Percentiles rank a stretch among this genome's conserved stretches.
phyloP scores from a whole-genome alignment of 202 grass and related monocot species.

The Carex sylvatica region DNA sequence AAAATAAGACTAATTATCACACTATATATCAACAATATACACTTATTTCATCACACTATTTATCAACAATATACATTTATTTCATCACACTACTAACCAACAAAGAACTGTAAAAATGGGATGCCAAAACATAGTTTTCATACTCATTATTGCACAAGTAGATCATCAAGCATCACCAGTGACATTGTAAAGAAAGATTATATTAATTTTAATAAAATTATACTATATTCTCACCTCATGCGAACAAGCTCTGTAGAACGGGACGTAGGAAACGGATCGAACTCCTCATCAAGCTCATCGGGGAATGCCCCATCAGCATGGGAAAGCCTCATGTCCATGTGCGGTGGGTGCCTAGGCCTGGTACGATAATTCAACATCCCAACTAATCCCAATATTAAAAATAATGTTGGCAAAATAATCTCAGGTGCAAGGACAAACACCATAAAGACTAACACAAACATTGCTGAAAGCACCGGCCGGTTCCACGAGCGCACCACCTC shows the following conservation, averaged over 20 bases:
- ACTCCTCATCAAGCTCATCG: constrained; percentile 86
- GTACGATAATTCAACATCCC: constrained; percentile 59
- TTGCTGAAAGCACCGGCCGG: constrained; percentile 52
- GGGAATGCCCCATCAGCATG: constrained; percentile 58
- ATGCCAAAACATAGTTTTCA: not conserved
- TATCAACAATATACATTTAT: not conserved
- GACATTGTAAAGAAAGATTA: not conserved
- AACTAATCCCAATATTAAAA: constrained; percentile 49
- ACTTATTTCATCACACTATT: not conserved
- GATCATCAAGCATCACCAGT: not conserved
- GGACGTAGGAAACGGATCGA: constrained; percentile 67
- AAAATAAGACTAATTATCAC: too few relatives aligned
- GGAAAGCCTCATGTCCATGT: constrained; percentile 87
- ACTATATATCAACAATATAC: not conserved
- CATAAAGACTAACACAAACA: constrained; percentile 46
- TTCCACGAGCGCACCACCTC: constrained; percentile 66
- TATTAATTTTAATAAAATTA: not conserved
- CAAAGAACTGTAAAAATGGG: not conserved
- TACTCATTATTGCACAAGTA: not conserved
- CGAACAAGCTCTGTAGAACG: constrained; percentile 39
- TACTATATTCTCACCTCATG: constrained; percentile 22
- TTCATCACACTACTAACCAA: not conserved
- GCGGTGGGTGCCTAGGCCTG: constrained; percentile 61
- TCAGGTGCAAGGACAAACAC: constrained; percentile 61
- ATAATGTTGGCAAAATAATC: constrained; percentile 63